A percentile compares a stretch with the other conserved stretches of the same genome.
Evolutionary conservation across 1,284 basidiomycete genomes (phyloP).

Genomic region (Blastosporella zonata): DNA sequence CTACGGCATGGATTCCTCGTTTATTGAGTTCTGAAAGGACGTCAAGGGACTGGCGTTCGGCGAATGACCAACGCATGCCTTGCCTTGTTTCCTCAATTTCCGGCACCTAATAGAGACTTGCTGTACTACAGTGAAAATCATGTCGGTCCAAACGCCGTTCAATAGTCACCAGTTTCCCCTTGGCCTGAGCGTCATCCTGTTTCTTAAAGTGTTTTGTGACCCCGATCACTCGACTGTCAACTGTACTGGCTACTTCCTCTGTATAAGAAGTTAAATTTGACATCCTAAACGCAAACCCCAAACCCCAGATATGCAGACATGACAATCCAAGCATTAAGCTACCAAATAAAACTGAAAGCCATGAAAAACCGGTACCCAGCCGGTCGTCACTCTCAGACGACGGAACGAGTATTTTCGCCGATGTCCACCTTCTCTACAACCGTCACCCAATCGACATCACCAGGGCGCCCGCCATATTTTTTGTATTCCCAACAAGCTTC

Average conservation of each 20-base stretch:
- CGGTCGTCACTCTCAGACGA: neutral
- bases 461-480: conserved; percentile 10
- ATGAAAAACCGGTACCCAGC: neutral
- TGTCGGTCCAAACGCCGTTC: no score
- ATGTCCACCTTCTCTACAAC: neutral
- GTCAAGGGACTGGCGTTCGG: conserved; percentile 28
- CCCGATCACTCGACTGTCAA: no score
- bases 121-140: conserved; percentile 3
- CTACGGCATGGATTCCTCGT: conserved; percentile 24
- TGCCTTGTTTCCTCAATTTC: conserved; percentile 22
- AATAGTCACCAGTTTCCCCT: no score
- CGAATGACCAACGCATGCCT: conserved; percentile 26
- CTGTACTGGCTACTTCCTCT: neutral
- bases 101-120: no score
- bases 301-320: no score
- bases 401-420: neutral
- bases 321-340: neutral
- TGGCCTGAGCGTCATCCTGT: no score
- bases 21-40: conserved; percentile 28
- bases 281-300: no score
- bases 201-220: no score
- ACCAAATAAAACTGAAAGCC: neutral
- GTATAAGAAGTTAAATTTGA: no score
- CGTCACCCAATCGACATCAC: conserved; percentile 16
- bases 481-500: conserved; percentile 18